Base-by-base conservation (phyloP, 1,284 basidiomycete genomes). In the Cryptococcus neoformans region DNA sequence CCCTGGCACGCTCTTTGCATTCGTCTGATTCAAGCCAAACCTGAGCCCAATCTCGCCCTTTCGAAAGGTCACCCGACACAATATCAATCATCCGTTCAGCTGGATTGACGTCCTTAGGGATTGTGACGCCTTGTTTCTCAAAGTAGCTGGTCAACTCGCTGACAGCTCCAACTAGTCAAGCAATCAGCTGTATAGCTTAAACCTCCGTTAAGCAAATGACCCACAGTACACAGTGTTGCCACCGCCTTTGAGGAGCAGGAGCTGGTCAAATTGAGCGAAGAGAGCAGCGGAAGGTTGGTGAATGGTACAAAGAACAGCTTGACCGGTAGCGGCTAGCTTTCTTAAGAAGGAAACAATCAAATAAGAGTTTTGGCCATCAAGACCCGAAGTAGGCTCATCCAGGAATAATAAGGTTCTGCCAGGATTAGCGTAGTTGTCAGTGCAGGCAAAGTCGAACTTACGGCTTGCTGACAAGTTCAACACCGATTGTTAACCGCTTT, bases 291-390 rank as follows among this genome's bases (percentile, higher is more conserved):
- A 80, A 16, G 91, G 91, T 79, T 90, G 83, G 69, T 93, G 92
- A 63, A 79, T 73, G 28, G 77, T 81, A 62, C 77, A 78, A 11
- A 80, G 71, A 55, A 78, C 76, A 12, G 90, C 89, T 74, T 93
- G 90, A 4, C 93, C 92, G 68, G 86, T 85, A 62, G 88, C 84
- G 4, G 90, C 89, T 36, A 94, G 83, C 70, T 91, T 91, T 28
- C 87, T 82, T 51, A 94, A 80, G 70, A 93, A 87, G 2, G 83
- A 80, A 51, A 91, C 81, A 65, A 94, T 90, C 10, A 87, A 87
- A 87, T 88, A 92, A 0, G 92, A 90, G 50, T 85, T 88, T 71
- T 92, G 90, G 3, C 89, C 90, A 70, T 94, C 91, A 35, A 94
- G 79, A 42, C 92, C 91, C 11, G 88, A 90, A 0, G 77, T 77